A percentile compares a stretch with the other conserved stretches of the same genome.
These are phyloP conservation scores for Aspergillus pseudotamarii DNA, from an alignment of 2,329 filamentous ascomycete species.

Conservation along the genomic window DNA sequence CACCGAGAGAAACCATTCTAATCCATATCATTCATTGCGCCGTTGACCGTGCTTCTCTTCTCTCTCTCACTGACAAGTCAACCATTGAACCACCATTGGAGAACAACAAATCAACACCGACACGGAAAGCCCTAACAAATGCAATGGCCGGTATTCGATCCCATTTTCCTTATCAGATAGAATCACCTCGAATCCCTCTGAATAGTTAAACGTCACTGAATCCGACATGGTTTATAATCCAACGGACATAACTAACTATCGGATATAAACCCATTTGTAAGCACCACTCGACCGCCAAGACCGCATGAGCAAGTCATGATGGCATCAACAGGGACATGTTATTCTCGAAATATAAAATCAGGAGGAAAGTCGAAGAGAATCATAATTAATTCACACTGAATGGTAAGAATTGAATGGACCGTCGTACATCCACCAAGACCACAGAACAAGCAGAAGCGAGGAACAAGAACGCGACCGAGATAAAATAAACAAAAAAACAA, in stretches of 20 bases:
- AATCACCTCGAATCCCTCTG: too few species aligned
- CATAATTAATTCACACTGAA: not conserved
- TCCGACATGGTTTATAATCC: not conserved
- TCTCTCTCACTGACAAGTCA: too few species aligned
- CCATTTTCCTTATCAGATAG: too few species aligned
- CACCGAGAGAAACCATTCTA: too few species aligned
- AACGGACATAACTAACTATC: not conserved
- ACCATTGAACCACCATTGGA: too few species aligned
- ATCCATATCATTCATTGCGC: too few species aligned
- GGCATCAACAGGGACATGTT: not conserved
- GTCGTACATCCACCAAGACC: not conserved
- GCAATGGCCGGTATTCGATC: too few species aligned
- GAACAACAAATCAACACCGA: too few species aligned
- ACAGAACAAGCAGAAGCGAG: not conserved
- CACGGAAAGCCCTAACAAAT: too few species aligned
- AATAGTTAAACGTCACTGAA: too few species aligned
- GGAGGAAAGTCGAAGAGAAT: not conserved
- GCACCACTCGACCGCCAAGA: not conserved
- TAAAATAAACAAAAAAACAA: too few species aligned
- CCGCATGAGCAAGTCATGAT: not conserved
- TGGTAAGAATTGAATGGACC: accelerated
- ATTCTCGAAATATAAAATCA: not conserved
- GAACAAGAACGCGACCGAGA: not conserved
- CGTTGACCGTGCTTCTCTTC: too few species aligned
- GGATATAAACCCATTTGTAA: not conserved